These are phyloP conservation scores for Medakamo hakoo DNA, from an alignment of 139 green algal species.

Conservation along the genomic window DNA sequence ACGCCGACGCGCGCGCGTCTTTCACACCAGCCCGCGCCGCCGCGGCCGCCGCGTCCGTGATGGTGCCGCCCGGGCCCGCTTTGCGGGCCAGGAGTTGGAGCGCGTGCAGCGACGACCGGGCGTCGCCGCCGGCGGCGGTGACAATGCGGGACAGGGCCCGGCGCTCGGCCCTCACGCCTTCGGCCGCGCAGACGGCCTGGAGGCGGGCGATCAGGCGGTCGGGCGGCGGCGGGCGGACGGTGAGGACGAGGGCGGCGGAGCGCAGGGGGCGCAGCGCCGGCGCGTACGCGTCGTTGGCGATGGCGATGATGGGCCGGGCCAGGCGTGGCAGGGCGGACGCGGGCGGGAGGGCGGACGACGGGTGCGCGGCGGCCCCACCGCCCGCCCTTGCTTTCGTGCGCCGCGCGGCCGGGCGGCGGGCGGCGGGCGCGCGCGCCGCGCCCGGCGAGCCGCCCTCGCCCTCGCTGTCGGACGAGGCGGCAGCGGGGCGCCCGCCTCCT, in stretches of 20 bases:
- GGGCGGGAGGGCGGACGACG: too few species aligned
- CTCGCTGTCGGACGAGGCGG: constrained; percentile 5
- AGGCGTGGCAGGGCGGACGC: constrained; percentile 32
- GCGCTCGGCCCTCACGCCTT: constrained; percentile 20
- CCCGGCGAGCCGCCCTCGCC: constrained; percentile 3
- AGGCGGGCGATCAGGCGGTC: constrained; percentile 28
- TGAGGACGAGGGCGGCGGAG: constrained; percentile 54
- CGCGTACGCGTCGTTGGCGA: constrained; percentile 93
- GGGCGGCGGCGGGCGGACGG: constrained; percentile 31
- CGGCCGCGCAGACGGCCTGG: constrained; percentile 11
- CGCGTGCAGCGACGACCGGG: constrained; percentile 84
- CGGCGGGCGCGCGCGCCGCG: background rate
- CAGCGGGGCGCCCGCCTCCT: background rate
- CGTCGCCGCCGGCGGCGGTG: constrained; percentile 49
- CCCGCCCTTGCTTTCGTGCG: background rate
- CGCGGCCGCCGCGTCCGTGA: constrained; percentile 1
- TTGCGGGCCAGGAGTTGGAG: constrained; percentile 59
- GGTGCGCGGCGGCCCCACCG: too few species aligned
- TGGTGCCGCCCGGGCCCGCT: background rate
- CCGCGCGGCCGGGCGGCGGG: background rate
- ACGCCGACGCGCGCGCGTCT: background rate
- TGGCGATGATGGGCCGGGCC: constrained; percentile 77
- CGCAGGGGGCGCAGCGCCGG: constrained; percentile 70
- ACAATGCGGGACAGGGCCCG: constrained; percentile 34
- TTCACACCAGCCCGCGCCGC: background rate